Base-by-base conservation (phyloP, 202 grass and related monocot species). In the Bolboschoenoplectus hybrid region DNA sequence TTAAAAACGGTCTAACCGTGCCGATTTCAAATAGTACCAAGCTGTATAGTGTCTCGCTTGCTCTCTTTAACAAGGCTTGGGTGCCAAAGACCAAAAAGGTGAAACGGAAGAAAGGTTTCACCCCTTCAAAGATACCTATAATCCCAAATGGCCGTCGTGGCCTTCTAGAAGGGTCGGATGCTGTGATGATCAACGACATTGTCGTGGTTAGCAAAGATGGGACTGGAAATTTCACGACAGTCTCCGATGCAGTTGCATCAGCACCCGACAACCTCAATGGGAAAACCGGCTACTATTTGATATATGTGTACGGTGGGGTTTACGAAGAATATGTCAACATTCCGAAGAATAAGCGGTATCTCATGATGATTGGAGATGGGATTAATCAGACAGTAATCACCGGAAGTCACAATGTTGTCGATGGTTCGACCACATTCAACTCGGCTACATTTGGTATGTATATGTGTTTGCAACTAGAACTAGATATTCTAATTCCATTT, bases 341-440 rank as follows among this genome's bases (percentile, higher is more conserved):
- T 60, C 86, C 92, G 12, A 97, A 92, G 88, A 89, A 88, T 43
- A 95, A 89, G 81, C 91, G 84, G 67, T 92, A 93, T 45, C 40
- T 95, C 10, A 97, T 97, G 91, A 97, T 97, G 89, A 50, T 95
- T 38, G 93, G 95, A 0, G 91, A 97, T 14, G 95, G 95, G 80
- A 92, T 97, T 80, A 91, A 91, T 35, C 87, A 92, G 65, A 88
- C 95, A 9, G 88, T 97, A 40, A 87, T 97, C 87, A 92, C 91
- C 4, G 91, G 93, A 10, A 93, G 91, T 78, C 87, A 90, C 67
- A 97, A 87, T 40, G 83, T 92, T 45, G 88, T 86, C 52, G 95
- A 97, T 57, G 95, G 95, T n/a, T 95, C 91, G 93, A 97, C 95
- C 1, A 97, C 95, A 53, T 97, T 95, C 91, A 91, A 93, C 85